Evolutionary conservation across 305 asterid species (phyloP), one percentile per base, ranked within the genome.

Genomic region (Coffea humblotiana): DNA sequence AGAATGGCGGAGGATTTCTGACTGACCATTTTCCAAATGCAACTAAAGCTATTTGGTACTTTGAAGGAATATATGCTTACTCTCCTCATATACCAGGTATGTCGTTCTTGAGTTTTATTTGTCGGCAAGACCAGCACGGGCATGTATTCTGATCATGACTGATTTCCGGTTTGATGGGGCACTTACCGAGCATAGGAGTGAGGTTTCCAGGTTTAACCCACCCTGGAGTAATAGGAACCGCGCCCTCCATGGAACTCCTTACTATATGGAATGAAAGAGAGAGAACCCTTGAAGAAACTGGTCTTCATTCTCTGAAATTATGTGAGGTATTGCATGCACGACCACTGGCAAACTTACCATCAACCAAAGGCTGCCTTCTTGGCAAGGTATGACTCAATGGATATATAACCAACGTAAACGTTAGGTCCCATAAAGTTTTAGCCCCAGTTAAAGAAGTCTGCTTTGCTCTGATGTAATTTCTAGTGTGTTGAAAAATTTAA

Each of bases 1-100:
- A 95, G 69, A 94, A 94, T 72, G 98, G 98, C 27, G 98, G 97
- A 15, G 99, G 99, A 68, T 95, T 95, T 81, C 90, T 95, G 7
- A 94, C 99, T 0, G 98, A 95, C 71, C 98, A 94, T 71, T 95
- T 94, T 79, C 99, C 99, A 25, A 18, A 82, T 78, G 99, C 99
- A 72, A 85, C 96, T 72, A 94, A 95, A 83, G 97, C 95, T 56
- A 95, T 95, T 71, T 95, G 99, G 96, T 92, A 95, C 73, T 95
- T 95, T 63, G 96, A 95, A 88, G 99, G 98, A 75, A 95, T 95
- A 86, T 90, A 92, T 85, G 99, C 98, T 70, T 84, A 90, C 88
- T 94, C 98, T 81, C 99, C 97, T 70, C 97, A 95, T 77, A 94
- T 95, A 75, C 99, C 97, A 68, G 98, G 98, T 95, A 85, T 75